Evolutionary conservation across 306 rosid species (phyloP), one percentile per base, ranked within the genome.

Genomic region (Amphicarpaea edgeworthii): DNA sequence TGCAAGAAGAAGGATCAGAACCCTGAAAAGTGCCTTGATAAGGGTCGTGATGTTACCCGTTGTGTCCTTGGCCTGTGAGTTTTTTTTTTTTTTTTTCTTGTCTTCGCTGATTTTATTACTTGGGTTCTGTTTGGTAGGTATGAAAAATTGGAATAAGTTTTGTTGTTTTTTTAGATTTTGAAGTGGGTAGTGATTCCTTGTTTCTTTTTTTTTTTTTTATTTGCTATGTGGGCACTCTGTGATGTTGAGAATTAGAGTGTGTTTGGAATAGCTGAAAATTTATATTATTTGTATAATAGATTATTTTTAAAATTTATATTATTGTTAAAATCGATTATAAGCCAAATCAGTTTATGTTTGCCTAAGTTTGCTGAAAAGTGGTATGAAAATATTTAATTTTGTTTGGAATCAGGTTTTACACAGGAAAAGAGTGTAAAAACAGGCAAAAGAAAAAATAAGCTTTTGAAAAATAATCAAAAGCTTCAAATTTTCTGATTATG

Each of bases 21-120:
- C 79, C 98, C 97, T 5, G 98, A 95, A 77, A 95, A 92, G 76
- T 95, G 98, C 26, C 93, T 95, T 37, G 93, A 90, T 16, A 88
- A 89, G 71, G 98, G 98, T 28, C 97, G 90, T 16, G 88, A 95
- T 24, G 97, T 92, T 77, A 95, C 97, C 15, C 96, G 97, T 50
- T 95, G 98, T 72, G 97, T 88, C 71, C 97, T 92, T 68, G 80
- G 86, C 84, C 91, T 92, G 99, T 96, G 82, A 86, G 85, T 68
- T 11, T 65, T 42, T 21, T 3, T 46, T 32, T 43, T 9, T 40
- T 11, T 24, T 1, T 20, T 1, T 12, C 6, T 77, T 42, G 0
- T 14, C 2, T 51, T 68, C 8, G 37, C 42, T 14, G 26, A 21
- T 37, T 68, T 45, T 51, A 70, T 45, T 51, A 70, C 11, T 49